Evolutionary conservation across 768 basidiomycete genomes (phyloP).

Genomic region (Chalciporus sphaerocephalus): DNA sequence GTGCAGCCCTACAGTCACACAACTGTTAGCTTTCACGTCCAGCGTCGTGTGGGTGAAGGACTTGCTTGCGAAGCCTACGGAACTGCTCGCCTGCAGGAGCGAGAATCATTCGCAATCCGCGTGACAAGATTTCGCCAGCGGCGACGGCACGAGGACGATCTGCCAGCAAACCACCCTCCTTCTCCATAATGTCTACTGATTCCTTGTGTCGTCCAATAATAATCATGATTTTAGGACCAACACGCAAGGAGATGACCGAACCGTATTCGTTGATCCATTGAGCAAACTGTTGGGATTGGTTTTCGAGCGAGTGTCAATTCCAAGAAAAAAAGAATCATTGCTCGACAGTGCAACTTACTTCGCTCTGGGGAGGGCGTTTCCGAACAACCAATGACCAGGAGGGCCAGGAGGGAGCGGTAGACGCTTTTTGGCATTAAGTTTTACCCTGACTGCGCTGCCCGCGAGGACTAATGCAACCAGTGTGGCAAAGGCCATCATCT

Average conservation of each 20-base stretch:
- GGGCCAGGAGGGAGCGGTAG: slow-evolving; percentile 30
- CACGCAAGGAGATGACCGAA: slow-evolving; percentile 52
- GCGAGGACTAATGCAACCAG: slow-evolving; percentile 18
- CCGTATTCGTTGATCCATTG: slow-evolving; percentile 61
- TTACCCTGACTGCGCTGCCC: slow-evolving; percentile 6
- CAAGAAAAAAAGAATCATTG: not conserved
- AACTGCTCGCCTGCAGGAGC: slow-evolving; percentile 56
- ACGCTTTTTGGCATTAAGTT: slow-evolving; percentile 7
- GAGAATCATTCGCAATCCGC: slow-evolving; percentile 54
- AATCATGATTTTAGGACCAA: slow-evolving; percentile 38
- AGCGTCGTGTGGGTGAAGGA: not conserved
- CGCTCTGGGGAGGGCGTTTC: slow-evolving; percentile 23
- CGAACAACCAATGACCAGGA: slow-evolving; percentile 33
- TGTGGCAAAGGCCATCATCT: slow-evolving; percentile 16
- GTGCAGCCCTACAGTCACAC: slow-evolving; percentile 41
- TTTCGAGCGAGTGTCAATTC: not conserved
- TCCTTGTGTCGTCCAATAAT: slow-evolving; percentile 42
- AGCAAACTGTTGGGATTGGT: slow-evolving; percentile 43
- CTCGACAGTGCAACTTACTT: slow-evolving; percentile 17
- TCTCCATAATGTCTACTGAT: slow-evolving; percentile 64
- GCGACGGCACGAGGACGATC: slow-evolving; percentile 55
- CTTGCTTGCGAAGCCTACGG: slow-evolving; percentile 56
- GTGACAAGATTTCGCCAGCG: slow-evolving; percentile 55
- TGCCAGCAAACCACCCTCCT: slow-evolving; percentile 52
- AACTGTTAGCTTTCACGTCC: not conserved